Evolutionary conservation across 2,329 filamentous ascomycete genomes (phyloP), one percentile per base, ranked within the genome.

Genomic region (Colletotrichum destructivum): DNA sequence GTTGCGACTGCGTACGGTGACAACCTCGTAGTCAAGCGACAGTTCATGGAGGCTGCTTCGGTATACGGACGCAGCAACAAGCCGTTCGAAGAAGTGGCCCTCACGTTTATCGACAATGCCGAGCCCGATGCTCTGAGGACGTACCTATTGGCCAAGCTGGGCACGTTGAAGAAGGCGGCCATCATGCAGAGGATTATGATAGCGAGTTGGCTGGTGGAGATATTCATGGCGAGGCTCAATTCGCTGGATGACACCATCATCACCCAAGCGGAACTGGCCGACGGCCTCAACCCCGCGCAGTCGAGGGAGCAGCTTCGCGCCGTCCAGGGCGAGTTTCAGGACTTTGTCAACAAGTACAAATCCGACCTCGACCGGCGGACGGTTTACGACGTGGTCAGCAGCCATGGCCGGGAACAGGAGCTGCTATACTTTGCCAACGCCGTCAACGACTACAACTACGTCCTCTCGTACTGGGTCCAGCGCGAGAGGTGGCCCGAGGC

Each of bases 221-320:
- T 98, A 2, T 99, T 96, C 82, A 99, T 99, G 95, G 94, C 95
- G 6, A 98, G 98, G 82, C 88, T 99, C 52, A 98, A 99, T 79
- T 92, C 93, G 3, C 87, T 99, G 4, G 96, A 99, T 78, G 96
- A 99, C 81, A 95, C 93, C 3, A 96, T 98, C 74, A 93, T 95
- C 49, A 97, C 95, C 0, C 93, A 94, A 77, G 94, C 94, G 0
- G 95, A 98, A 79, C 83, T 96, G 26, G 89, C 91, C 0, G 94
- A 95, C 73, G 90, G 89, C 44, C 85, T 91, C 51, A 94, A 92
- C 76, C 89, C 92, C 0, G 88, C 89, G 2, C 91, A 96, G 71
- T 92, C 92, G 1, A 88, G 90, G 75, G 89, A 92, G 75, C 90
- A 96, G 76, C 88, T 98, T 5, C 88, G 90, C 23, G 84, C 85